Percentiles rank a stretch among this genome's conserved stretches.
Evolutionary conservation across 1,139 yeast species (phyloP).

Genomic region (Saccharomyces hybrid): DNA sequence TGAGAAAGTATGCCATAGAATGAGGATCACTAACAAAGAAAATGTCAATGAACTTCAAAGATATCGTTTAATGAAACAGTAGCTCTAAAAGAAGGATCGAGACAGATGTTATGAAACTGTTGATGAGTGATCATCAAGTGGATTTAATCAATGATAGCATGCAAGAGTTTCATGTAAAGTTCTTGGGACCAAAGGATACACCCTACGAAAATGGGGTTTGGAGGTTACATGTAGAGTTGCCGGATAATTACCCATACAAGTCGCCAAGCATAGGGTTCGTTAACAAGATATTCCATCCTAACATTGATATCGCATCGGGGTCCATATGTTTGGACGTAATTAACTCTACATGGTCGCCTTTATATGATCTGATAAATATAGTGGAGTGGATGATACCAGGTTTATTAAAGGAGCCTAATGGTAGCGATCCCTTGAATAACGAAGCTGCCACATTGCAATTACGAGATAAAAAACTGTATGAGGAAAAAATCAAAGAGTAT

Average conservation of each 20-base stretch:
- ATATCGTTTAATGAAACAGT: background rate
- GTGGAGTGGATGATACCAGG: slow-evolving; percentile 94
- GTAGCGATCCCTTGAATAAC: slow-evolving; percentile 87
- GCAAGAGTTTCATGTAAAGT: slow-evolving; percentile 84
- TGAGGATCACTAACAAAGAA: background rate
- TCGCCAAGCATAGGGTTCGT: slow-evolving; percentile 94
- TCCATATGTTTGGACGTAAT: slow-evolving; percentile 94
- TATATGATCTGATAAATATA: slow-evolving; percentile 86
- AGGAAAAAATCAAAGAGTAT: slow-evolving; percentile 62
- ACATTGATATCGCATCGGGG: slow-evolving; percentile 84
- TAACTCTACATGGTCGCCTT: slow-evolving; percentile 97
- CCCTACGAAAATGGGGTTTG: slow-evolving; percentile 89
- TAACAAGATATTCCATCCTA: slow-evolving; percentile 90
- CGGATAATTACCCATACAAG: slow-evolving; percentile 92
- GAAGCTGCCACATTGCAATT: slow-evolving; percentile 82
- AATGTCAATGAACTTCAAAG: background rate
- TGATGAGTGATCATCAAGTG: slow-evolving; percentile 94
- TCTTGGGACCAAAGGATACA: slow-evolving; percentile 81
- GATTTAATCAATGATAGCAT: slow-evolving; percentile 77
- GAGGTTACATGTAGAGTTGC: slow-evolving; percentile 89
- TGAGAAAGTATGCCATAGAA: background rate
- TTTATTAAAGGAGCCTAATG: slow-evolving; percentile 82
- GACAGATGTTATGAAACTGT: slow-evolving; percentile 90
- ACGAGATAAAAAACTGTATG: slow-evolving; percentile 62
- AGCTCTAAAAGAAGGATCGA: slow-evolving; percentile 79